Evolutionary conservation across 2,329 filamentous ascomycete species (phyloP).

Genomic region (Colletotrichum chrysophilum): DNA sequence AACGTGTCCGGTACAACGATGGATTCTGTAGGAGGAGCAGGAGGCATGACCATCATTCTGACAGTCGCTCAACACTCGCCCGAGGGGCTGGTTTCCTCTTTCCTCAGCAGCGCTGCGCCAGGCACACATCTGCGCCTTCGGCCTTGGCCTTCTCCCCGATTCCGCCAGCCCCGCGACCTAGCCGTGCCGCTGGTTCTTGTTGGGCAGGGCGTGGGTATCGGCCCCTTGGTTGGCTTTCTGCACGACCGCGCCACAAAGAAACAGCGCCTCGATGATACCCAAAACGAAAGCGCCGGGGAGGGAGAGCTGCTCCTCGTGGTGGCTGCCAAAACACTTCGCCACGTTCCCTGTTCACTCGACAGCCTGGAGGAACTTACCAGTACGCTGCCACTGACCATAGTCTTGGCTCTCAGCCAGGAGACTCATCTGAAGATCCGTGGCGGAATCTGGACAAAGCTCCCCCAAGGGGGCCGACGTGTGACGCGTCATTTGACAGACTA

Average conservation of each 20-base stretch:
- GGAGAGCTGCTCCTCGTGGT: slow-evolving; percentile 5
- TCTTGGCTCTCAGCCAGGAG: slow-evolving; percentile 11
- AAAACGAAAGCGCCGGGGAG: neutral
- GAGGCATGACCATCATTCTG: slow-evolving; percentile 5
- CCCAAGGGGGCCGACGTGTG: neutral
- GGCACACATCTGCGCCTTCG: slow-evolving; percentile 7
- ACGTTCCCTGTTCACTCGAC: slow-evolving; percentile 5
- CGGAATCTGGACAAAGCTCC: neutral
- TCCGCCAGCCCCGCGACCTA: slow-evolving; percentile 9
- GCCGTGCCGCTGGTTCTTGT: slow-evolving; percentile 1
- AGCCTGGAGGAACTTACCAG: neutral
- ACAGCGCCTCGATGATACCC: neutral
- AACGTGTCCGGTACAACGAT: neutral
- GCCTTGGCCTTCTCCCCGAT: slow-evolving; percentile 4
- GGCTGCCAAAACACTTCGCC: slow-evolving; percentile 3
- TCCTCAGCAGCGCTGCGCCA: neutral
- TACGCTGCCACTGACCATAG: neutral
- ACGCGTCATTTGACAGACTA: neutral
- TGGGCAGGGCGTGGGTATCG: neutral
- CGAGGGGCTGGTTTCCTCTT: slow-evolving; percentile 7
- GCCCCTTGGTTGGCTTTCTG: slow-evolving; percentile 9
- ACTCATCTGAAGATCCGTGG: neutral
- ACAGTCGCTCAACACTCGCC: slow-evolving; percentile 12
- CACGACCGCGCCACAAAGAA: neutral
- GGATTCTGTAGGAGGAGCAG: neutral